Conservation (phyloP, 345 rosid genomes). For the Acer campestre region DNA sequence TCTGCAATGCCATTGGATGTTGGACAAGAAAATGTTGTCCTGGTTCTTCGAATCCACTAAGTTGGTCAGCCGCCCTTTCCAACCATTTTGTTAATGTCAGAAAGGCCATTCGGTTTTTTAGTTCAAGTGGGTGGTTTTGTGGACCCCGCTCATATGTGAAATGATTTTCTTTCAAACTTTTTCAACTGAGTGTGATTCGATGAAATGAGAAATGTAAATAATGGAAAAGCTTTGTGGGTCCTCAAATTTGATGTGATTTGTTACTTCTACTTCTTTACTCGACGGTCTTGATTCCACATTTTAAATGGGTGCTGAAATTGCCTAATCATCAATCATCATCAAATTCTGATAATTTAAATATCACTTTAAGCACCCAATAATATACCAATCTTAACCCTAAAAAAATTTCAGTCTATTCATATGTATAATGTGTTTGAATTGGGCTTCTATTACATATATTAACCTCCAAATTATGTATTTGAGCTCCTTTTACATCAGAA, state of each 20-base stretch:
- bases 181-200: neutral
- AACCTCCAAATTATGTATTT: no score
- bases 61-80: constrained; percentile 41
- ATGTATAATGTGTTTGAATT: no score
- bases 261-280: neutral
- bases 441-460: no score
- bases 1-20: constrained; percentile 10
- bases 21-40: constrained; percentile 20
- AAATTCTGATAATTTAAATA: no score
- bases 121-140: constrained; percentile 28
- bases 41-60: constrained; percentile 22
- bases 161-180: neutral
- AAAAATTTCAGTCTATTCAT: no score
- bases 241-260: neutral
- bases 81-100: neutral
- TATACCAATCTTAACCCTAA: no score
- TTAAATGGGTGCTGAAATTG: no score
- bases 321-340: no score
- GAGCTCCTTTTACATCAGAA: no score
- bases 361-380: no score
- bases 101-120: constrained; percentile 29
- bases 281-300: neutral
- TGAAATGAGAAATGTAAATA: neutral
- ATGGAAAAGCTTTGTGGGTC: neutral
- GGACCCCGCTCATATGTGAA: constrained; percentile 16